A percentile compares a stretch with the other conserved stretches of the same genome.
Conservation (phyloP, 768 basidiomycete species). For the Podaxis carcinomalis region DNA sequence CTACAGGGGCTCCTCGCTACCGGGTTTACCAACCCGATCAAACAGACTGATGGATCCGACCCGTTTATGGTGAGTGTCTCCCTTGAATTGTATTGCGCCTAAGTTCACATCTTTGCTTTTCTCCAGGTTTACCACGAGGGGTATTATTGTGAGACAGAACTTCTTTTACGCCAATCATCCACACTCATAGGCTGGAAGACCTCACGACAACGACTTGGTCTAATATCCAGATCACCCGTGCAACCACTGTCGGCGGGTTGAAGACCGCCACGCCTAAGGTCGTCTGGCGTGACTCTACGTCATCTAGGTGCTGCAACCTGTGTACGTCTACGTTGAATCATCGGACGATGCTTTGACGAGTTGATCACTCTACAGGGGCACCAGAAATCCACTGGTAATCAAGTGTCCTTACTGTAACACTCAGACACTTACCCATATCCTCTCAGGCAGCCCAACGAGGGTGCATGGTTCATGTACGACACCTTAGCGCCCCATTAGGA, state of each 20-base stretch:
- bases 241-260: conserved; percentile 15
- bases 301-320: conserved; percentile 13
- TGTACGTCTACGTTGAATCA: conserved; percentile 6
- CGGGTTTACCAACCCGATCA: conserved; percentile 13
- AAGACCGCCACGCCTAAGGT: conserved; percentile 11
- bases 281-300: conserved; percentile 14
- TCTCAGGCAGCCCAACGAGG: conserved; percentile 18
- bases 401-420: background rate
- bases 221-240: conserved; percentile 17
- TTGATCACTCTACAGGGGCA: conserved; percentile 19
- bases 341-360: background rate
- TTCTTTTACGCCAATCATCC: background rate
- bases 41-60: conserved; percentile 15
- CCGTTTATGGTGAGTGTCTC: conserved; percentile 12
- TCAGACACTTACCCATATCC: background rate
- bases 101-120: background rate
- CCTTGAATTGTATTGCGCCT: background rate
- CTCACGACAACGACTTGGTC: conserved; percentile 18
- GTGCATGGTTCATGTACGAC: conserved; percentile 17
- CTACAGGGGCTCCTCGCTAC: conserved; percentile 1
- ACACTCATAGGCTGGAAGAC: background rate
- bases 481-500: conserved; percentile 11
- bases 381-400: conserved; percentile 28
- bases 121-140: conserved; percentile 16
- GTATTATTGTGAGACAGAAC: conserved; percentile 13